Evolutionary conservation across 768 basidiomycete genomes (phyloP), one percentile per base, ranked within the genome.

Genomic region (Boletus rubescentipes): DNA sequence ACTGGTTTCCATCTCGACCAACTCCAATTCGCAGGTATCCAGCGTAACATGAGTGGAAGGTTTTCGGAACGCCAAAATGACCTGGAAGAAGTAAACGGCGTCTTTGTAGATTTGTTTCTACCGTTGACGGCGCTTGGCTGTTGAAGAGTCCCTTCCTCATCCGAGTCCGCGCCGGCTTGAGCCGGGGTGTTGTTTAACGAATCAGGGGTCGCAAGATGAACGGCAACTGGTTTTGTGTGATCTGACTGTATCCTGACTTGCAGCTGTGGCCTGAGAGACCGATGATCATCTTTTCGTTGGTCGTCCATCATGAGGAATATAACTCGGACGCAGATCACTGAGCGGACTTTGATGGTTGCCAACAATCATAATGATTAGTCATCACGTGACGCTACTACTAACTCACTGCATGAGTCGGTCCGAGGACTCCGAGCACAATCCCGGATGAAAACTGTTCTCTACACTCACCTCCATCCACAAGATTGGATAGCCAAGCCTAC

Each of bases 1-100:
- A 77, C 80, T 4, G 85, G 83, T 67, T 86, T 86, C 60, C 84
- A 54, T 60, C 81, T 84, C 16, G 79, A 69, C 79, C 80, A 84
- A 0, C 71, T 80, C 67, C 73, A 79, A 53, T 85, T 87, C 15
- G 68, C 72, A 2, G 76, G 73, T 20, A 87, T 78, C 88, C 87
- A 90, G 31, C 68, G 66, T 34, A 83, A 55, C 48, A 61, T 46
- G 20, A 55, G 9, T 0, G 77, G 78, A 7, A 75, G 53, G 23
- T 35, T 60, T 21, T 57, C 21, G 2, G 23, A 11, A 30, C 10
- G 43, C 42, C 31, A 54, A 8, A 37, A 38, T 4, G 41, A 29
- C 47, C 46, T 42, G 23, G 35, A 20, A 23, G 56, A 6, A n/a
- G 51, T 20, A 30, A 49, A 4, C n/a, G 49, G 16, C 1, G 20